phyloP scores from a whole-genome alignment of 345 rosid species.

The Ailanthus altissimus region DNA sequence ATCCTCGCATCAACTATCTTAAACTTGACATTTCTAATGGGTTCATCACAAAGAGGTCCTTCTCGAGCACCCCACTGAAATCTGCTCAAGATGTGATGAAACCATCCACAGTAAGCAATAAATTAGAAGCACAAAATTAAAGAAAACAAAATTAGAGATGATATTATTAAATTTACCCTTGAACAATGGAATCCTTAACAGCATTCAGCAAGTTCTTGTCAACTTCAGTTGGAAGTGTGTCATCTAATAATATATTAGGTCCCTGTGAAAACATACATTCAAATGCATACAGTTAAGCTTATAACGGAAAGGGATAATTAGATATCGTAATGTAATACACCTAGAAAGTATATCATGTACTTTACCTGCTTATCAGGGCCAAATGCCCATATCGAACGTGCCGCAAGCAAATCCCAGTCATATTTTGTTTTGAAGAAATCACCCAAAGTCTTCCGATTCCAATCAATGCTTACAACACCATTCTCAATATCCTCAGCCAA shows the following conservation, averaged over 20 bases:
- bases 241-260: constrained; percentile 89
- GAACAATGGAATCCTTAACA: constrained; percentile 93
- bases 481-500: constrained; percentile 96
- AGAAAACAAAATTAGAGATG: neutral
- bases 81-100: constrained; percentile 38
- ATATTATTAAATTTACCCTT: constrained; percentile 57
- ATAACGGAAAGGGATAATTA: neutral
- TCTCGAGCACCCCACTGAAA: constrained; percentile 99
- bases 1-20: constrained; percentile 96
- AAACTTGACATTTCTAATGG: constrained; percentile 93
- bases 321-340: neutral
- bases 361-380: constrained; percentile 97
- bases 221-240: constrained; percentile 93
- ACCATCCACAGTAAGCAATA: constrained; percentile 20
- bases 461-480: constrained; percentile 82
- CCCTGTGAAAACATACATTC: constrained; percentile 48
- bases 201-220: constrained; percentile 80
- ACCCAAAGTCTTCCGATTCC: constrained; percentile 83
- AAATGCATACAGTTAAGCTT: neutral
- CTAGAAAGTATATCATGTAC: neutral
- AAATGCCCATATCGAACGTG: constrained; percentile 97
- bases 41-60: constrained; percentile 99
- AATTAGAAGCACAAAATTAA: constrained; percentile 13
- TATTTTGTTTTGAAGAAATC: constrained; percentile 92
- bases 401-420: constrained; percentile 98